phyloP scores from a whole-genome alignment of 768 basidiomycete species.

The Tremella mesenterica region DNA sequence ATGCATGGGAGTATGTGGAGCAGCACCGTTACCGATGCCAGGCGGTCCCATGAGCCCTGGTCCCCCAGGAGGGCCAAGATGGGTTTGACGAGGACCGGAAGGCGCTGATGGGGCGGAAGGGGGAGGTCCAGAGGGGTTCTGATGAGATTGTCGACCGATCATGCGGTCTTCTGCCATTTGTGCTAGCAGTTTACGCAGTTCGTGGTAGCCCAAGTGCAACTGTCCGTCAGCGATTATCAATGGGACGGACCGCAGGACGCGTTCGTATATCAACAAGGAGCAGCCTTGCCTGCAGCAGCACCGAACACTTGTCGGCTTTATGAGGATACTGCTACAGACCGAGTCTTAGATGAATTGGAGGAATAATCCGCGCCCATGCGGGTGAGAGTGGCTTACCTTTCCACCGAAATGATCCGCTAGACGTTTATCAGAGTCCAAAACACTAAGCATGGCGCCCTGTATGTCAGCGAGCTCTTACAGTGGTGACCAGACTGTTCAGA shows the following conservation, averaged over 20 bases:
- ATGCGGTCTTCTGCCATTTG: slow-evolving; percentile 85
- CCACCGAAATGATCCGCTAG: slow-evolving; percentile 99
- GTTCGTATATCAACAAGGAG: too few relatives aligned
- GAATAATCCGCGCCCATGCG: too few relatives aligned
- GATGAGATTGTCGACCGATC: slow-evolving; percentile 39
- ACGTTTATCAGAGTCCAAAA: slow-evolving; percentile 95
- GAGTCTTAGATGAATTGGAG: too few relatives aligned
- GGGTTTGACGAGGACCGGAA: slow-evolving; percentile 19
- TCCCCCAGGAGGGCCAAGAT: slow-evolving; percentile 8
- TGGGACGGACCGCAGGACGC: too few relatives aligned
- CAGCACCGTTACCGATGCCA: slow-evolving; percentile 4
- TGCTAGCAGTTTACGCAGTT: slow-evolving; percentile 83
- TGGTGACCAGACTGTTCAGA: background rate
- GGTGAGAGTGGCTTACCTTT: too few relatives aligned
- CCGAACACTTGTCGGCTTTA: too few relatives aligned
- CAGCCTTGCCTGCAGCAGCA: slow-evolving; percentile 7
- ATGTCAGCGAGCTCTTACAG: too few relatives aligned
- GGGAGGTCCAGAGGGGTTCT: slow-evolving; percentile 48
- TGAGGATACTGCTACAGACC: too few relatives aligned
- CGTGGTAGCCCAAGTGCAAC: slow-evolving; percentile 99
- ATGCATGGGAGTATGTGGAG: slow-evolving; percentile 24
- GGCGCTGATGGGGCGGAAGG: slow-evolving; percentile 28
- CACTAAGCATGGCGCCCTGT: slow-evolving; percentile 82
- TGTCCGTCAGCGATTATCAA: too few relatives aligned
- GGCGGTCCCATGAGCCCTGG: background rate